Conservation (phyloP, 2,329 filamentous ascomycete genomes). For the Grosmannia serpens region DNA sequence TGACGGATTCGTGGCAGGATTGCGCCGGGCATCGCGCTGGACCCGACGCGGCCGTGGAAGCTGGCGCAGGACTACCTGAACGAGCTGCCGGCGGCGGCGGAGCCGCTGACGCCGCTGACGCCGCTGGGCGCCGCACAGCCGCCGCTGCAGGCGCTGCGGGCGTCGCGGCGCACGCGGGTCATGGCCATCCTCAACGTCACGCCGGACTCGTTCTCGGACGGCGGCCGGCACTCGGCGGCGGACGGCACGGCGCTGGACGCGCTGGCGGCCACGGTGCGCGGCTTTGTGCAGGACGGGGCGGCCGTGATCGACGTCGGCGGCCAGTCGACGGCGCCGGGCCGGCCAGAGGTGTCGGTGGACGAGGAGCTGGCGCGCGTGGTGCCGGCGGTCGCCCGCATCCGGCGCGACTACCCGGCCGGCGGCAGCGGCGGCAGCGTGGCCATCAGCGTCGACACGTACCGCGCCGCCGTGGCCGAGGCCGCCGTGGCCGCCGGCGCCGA, state of each 20-base stretch:
- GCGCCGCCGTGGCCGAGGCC: conserved; percentile 66
- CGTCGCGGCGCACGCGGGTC: conserved; percentile 55
- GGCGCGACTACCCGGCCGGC: conserved; percentile 24
- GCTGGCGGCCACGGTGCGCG: conserved; percentile 46
- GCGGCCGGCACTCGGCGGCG: conserved; percentile 48
- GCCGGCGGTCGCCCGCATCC: conserved; percentile 66
- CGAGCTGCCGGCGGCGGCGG: conserved; percentile 36
- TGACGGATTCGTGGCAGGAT: conserved; percentile 31
- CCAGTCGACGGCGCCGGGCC: conserved; percentile 77
- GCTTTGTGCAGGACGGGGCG: conserved; percentile 57
- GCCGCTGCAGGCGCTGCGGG: conserved; percentile 46
- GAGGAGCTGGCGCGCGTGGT: conserved; percentile 72
- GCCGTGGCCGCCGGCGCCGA: conserved; percentile 72
- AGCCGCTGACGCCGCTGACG: conserved; percentile 47
- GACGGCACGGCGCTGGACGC: conserved; percentile 32
- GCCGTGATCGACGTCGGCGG: conserved; percentile 87
- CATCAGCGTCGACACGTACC: conserved; percentile 89
- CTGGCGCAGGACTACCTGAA: conserved; percentile 50
- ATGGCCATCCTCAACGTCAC: conserved; percentile 96
- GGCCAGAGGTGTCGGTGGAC: conserved; percentile 52
- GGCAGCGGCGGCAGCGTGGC: conserved; percentile 31
- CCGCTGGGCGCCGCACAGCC: conserved; percentile 37
- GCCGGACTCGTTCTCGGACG: conserved; percentile 94
- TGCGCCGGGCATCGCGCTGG: conserved; percentile 41
- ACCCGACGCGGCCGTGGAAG: conserved; percentile 46